A percentile compares a stretch with the other conserved stretches of the same genome.
Evolutionary conservation across 2,329 filamentous ascomycete species (phyloP).

Genomic region (Botrytis medusae): DNA sequence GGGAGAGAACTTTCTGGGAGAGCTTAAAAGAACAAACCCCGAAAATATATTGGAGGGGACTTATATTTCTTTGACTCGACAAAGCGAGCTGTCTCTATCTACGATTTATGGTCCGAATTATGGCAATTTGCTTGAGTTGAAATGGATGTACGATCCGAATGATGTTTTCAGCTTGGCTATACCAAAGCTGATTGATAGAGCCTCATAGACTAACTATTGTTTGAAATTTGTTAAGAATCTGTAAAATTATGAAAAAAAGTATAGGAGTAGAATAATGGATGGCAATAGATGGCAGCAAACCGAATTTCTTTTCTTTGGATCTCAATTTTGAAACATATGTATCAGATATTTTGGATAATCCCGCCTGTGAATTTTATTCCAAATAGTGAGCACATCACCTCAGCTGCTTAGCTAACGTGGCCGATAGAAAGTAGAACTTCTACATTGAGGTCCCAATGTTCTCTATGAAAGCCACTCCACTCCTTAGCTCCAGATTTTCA

Average conservation of each 20-base stretch:
- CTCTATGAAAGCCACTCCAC: neutral
- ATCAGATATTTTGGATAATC: neutral
- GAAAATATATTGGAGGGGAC: conserved; percentile 37
- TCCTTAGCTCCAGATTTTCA: neutral
- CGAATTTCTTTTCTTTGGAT: neutral
- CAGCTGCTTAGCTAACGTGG: neutral
- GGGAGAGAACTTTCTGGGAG: conserved; percentile 25
- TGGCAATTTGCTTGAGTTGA: conserved; percentile 31
- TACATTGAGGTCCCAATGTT: neutral
- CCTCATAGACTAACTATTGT: neutral
- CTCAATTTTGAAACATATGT: neutral
- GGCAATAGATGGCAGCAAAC: neutral
- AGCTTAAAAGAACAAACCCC: conserved; percentile 32
- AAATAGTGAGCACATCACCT: neutral
- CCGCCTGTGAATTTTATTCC: neutral
- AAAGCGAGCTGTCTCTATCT: conserved; percentile 30
- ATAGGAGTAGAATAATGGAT: neutral
- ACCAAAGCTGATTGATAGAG: conserved; percentile 35
- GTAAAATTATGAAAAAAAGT: neutral
- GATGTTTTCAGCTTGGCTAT: conserved; percentile 41
- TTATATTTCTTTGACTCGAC: conserved; percentile 40
- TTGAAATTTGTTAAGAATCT: too few species aligned
- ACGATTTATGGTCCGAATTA: conserved; percentile 40
- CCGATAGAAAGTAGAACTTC: neutral
- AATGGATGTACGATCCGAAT: conserved; percentile 41